A percentile compares a stretch with the other conserved stretches of the same genome.
Conservation (phyloP, 2,329 filamentous ascomycete species). For the Erysiphe pulchra region DNA sequence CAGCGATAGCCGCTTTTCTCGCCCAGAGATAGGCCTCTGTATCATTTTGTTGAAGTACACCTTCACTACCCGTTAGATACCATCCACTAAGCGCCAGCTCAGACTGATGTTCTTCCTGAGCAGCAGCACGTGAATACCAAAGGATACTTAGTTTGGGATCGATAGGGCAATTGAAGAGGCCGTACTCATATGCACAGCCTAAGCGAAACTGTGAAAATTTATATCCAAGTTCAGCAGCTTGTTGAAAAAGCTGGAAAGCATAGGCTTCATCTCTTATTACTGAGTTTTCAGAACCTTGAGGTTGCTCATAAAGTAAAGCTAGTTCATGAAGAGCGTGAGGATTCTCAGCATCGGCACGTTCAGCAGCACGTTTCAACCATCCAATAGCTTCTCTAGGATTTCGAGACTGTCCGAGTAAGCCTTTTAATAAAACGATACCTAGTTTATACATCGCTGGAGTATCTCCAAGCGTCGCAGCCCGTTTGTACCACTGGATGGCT, state of each 20-base stretch:
- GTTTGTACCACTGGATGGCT: constrained; percentile 94
- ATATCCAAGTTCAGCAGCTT: constrained; percentile 74
- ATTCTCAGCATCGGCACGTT: constrained; percentile 68
- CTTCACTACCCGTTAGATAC: constrained; percentile 81
- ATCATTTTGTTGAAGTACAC: constrained; percentile 73
- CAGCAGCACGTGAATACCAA: constrained; percentile 80
- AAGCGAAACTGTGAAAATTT: constrained; percentile 86
- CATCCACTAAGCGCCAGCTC: constrained; percentile 70
- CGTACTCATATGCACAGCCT: constrained; percentile 75
- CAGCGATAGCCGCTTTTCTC: constrained; percentile 68
- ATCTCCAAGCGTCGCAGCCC: constrained; percentile 72
- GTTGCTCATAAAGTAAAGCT: constrained; percentile 33
- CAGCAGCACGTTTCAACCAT: constrained; percentile 84
- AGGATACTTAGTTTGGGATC: constrained; percentile 68
- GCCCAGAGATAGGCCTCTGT: constrained; percentile 96
- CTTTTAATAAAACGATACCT: constrained; percentile 86
- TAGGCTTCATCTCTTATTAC: constrained; percentile 64
- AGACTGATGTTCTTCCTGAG: constrained; percentile 81
- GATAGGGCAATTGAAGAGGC: constrained; percentile 54
- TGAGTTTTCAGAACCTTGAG: constrained; percentile 28
- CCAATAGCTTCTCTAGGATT: constrained; percentile 68
- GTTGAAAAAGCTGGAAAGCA: constrained; percentile 54
- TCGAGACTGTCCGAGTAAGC: constrained; percentile 61
- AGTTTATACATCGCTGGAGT: constrained; percentile 95
- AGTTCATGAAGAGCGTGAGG: constrained; percentile 89